These are phyloP conservation scores for Wickerhamiella occidentalis DNA, from an alignment of 805 yeast species.

Conservation along the genomic window DNA sequence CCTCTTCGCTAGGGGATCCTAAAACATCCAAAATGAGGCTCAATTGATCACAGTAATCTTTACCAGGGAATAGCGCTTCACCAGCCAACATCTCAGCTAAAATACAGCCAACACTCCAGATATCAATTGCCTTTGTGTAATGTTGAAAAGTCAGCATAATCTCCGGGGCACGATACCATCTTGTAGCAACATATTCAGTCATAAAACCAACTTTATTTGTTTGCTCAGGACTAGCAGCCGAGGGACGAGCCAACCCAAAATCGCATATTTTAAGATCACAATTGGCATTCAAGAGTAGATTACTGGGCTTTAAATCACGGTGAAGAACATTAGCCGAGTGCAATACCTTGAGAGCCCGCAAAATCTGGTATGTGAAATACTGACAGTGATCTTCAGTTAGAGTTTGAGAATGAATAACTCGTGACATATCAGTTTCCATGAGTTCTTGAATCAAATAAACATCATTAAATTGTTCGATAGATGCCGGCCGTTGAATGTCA, in stretches of 20 bases:
- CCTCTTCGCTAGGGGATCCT: slow-evolving; percentile 82
- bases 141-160: slow-evolving; percentile 90
- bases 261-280: slow-evolving; percentile 95
- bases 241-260: slow-evolving; percentile 91
- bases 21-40: slow-evolving; percentile 73
- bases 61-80: slow-evolving; percentile 83
- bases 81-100: slow-evolving; percentile 89
- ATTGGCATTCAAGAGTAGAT: slow-evolving; percentile 84
- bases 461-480: slow-evolving; percentile 65
- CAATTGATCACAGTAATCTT: slow-evolving; percentile 90
- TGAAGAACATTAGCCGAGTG: slow-evolving; percentile 90
- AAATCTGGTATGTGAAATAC: slow-evolving; percentile 78
- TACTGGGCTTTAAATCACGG: slow-evolving; percentile 90
- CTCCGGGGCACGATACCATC: slow-evolving; percentile 99
- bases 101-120: slow-evolving; percentile 98
- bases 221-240: slow-evolving; percentile 48
- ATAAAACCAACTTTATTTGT: slow-evolving; percentile 74
- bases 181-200: slow-evolving; percentile 95
- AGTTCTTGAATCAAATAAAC: slow-evolving; percentile 73
- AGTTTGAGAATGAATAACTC: slow-evolving; percentile 86
- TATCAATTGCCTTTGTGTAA: slow-evolving; percentile 90
- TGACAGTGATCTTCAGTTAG: slow-evolving; percentile 92
- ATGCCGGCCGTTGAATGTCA: slow-evolving; percentile 76
- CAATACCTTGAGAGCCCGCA: slow-evolving; percentile 80
- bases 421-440: slow-evolving; percentile 99